Conservation (phyloP, 2,329 filamentous ascomycete genomes). For the Lanzia echinophila region DNA sequence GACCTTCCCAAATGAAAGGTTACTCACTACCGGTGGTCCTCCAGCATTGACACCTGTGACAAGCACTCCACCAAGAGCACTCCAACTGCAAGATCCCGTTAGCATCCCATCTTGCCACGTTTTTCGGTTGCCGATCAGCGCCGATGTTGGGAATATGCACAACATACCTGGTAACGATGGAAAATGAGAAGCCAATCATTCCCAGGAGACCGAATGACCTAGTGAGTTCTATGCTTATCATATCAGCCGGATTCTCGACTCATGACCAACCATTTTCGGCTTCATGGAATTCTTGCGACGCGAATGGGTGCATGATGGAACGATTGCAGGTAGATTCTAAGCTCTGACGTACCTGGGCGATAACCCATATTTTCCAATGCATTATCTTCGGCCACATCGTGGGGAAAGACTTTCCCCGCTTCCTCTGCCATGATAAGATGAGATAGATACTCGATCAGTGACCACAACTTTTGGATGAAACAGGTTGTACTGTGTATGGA, state of each 20-base stretch:
- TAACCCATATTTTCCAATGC: constrained; percentile 22
- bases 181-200: constrained; percentile 54
- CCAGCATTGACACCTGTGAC: constrained; percentile 49
- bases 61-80: constrained; percentile 48
- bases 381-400: constrained; percentile 18
- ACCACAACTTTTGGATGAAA: background rate
- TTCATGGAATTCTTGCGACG: background rate
- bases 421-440: constrained; percentile 8
- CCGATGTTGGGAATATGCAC: constrained; percentile 8
- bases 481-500: constrained; percentile 2
- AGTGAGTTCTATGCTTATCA: constrained; percentile 41
- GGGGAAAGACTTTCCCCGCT: constrained; percentile 7
- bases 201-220: constrained; percentile 48
- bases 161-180: constrained; percentile 46
- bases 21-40: constrained; percentile 42
- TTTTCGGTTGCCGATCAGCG: constrained; percentile 8
- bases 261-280: background rate
- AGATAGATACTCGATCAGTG: background rate
- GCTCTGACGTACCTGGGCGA: constrained; percentile 17
- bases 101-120: constrained; percentile 14
- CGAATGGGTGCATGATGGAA: background rate
- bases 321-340: no score
- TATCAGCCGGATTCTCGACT: background rate
- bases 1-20: constrained; percentile 1
- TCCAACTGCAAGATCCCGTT: constrained; percentile 38